A percentile compares a stretch with the other conserved stretches of the same genome.
Conservation (phyloP, 805 yeast genomes). For the Saturnispora galanensis region DNA sequence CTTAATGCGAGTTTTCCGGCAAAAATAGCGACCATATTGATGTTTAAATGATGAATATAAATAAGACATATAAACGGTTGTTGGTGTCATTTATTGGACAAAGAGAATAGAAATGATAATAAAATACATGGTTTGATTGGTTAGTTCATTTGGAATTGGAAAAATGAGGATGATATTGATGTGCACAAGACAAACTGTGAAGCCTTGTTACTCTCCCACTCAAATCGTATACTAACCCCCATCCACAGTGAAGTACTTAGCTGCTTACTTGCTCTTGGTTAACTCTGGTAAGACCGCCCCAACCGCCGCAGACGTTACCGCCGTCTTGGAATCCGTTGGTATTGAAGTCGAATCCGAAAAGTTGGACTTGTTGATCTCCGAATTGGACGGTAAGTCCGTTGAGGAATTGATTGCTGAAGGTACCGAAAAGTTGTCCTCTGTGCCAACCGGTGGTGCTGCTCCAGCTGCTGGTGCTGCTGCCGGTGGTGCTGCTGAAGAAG, state of each 20-base stretch:
- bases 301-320: conserved; percentile 65
- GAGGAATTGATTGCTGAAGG: conserved; percentile 73
- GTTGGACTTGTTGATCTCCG: conserved; percentile 58
- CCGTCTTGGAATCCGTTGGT: conserved; percentile 67
- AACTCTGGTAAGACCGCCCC: conserved; percentile 83
- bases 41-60: too few species aligned
- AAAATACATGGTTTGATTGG: too few species aligned
- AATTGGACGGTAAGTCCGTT: conserved; percentile 68
- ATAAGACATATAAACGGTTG: too few species aligned
- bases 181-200: too few species aligned
- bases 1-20: too few species aligned
- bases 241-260: conserved; percentile 68
- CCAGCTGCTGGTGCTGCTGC: conserved; percentile 48
- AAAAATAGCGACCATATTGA: too few species aligned
- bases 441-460: conserved; percentile 79
- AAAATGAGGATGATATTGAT: too few species aligned
- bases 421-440: conserved; percentile 70
- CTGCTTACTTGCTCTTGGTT: conserved; percentile 84
- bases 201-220: too few species aligned
- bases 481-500: conserved; percentile 47
- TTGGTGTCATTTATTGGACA: too few species aligned
- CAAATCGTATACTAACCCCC: neutral
- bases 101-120: too few species aligned
- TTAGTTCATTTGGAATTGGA: too few species aligned
- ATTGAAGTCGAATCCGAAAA: conserved; percentile 73